These are phyloP conservation scores for Yamadazyma friedrichii DNA, from an alignment of 1,139 yeast genomes.

Conservation along the genomic window DNA sequence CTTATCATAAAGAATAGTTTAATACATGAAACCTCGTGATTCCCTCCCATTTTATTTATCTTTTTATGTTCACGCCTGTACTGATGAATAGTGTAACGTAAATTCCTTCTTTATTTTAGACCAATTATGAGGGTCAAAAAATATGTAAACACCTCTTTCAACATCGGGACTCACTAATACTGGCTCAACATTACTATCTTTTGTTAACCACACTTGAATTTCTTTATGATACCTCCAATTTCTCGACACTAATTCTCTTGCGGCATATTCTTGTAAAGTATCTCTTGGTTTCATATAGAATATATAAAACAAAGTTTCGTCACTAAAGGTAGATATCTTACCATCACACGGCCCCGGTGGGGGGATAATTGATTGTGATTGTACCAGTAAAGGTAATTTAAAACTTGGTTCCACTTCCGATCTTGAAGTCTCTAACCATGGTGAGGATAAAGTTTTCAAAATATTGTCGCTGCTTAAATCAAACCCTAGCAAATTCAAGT, in stretches of 20 bases:
- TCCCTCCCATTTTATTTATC: not conserved
- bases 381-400: conserved; percentile 57
- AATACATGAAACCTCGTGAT: not conserved
- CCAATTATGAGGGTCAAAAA: conserved; percentile 96
- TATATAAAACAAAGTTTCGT: conserved; percentile 89
- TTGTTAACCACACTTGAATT: conserved; percentile 93
- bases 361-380: conserved; percentile 46
- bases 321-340: conserved; percentile 75
- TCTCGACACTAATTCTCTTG: conserved; percentile 81
- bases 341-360: conserved; percentile 53
- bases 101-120: conserved; percentile 87
- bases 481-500: conserved; percentile 70
- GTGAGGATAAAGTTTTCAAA: conserved; percentile 77
- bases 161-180: conserved; percentile 80
- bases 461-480: conserved; percentile 55
- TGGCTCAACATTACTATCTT: conserved; percentile 89
- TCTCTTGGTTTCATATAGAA: conserved; percentile 95
- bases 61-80: conserved; percentile 29
- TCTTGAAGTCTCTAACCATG: conserved; percentile 91
- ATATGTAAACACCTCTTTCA: conserved; percentile 93
- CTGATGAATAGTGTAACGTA: conserved; percentile 62
- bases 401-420: conserved; percentile 89
- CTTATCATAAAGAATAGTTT: conserved; percentile 56
- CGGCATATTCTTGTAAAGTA: conserved; percentile 89
- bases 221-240: conserved; percentile 98